Percentiles rank a stretch among this genome's conserved stretches.
Evolutionary conservation across 345 rosid species (phyloP).

Genomic region (Pistacia integerrima): DNA sequence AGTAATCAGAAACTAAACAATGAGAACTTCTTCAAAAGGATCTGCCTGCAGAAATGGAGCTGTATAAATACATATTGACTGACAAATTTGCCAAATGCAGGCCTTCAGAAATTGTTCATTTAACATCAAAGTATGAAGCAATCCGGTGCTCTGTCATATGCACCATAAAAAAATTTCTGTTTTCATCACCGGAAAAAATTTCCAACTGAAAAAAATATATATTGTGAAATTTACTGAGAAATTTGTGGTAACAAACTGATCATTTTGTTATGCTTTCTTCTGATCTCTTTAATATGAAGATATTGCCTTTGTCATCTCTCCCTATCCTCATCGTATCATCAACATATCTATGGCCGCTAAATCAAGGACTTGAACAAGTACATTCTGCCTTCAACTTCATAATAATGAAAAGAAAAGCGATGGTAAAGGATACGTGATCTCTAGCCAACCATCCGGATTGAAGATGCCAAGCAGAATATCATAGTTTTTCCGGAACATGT

Average conservation of each 20-base stretch:
- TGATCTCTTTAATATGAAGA: slow-evolving; percentile 71
- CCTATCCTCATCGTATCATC: slow-evolving; percentile 76
- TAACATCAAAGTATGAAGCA: not conserved
- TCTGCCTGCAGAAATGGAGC: no score
- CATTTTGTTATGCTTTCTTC: slow-evolving; percentile 20
- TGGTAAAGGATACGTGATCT: slow-evolving; percentile 75
- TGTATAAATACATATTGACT: no score
- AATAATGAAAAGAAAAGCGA: not conserved
- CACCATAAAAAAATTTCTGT: not conserved
- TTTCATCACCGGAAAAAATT: no score
- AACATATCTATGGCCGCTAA: slow-evolving; percentile 54
- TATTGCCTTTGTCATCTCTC: slow-evolving; percentile 79
- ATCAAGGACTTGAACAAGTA: slow-evolving; percentile 41
- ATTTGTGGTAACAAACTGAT: not conserved
- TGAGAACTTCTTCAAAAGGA: no score
- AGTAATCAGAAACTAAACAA: no score
- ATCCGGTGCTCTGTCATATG: not conserved
- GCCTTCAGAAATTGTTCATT: not conserved
- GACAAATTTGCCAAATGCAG: not conserved
- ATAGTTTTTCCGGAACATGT: slow-evolving; percentile 68
- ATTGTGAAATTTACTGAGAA: not conserved
- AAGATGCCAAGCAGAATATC: slow-evolving; percentile 69
- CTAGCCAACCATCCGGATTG: slow-evolving; percentile 85
- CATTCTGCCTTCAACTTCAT: not conserved
- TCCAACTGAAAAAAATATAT: no score